Conservation (phyloP, 768 basidiomycete species). For the Auricularia cornea region DNA sequence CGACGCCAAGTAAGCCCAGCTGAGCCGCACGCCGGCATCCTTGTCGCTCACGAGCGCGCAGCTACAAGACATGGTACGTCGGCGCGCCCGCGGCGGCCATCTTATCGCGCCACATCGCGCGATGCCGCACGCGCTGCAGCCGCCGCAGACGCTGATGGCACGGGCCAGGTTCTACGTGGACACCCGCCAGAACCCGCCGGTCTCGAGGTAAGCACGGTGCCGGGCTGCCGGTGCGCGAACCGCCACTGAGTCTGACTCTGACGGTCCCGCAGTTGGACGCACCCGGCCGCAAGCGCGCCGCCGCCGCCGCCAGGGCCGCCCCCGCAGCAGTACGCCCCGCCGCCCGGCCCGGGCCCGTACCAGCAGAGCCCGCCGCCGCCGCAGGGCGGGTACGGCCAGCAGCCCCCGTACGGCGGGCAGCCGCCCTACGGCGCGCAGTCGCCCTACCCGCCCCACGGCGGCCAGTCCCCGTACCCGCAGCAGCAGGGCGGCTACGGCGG, state of each 20-base stretch:
- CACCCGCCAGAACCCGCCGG: slow-evolving; percentile 48
- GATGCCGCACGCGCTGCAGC: too few species aligned
- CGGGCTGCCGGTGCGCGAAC: background rate
- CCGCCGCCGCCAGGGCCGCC: too few species aligned
- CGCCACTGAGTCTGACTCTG: background rate
- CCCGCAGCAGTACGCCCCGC: too few species aligned
- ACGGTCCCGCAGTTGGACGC: slow-evolving; percentile 50
- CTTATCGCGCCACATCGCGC: background rate
- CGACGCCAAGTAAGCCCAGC: slow-evolving; percentile 49
- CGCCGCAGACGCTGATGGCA: background rate
- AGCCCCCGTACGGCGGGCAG: slow-evolving; percentile 8
- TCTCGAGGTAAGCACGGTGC: background rate
- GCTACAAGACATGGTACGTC: slow-evolving; percentile 59
- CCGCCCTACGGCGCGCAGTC: background rate
- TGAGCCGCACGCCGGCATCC: background rate
- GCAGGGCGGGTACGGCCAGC: slow-evolving; percentile 13
- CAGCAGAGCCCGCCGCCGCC: too few species aligned
- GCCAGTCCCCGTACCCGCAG: background rate
- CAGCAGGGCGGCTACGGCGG: slow-evolving; percentile 12
- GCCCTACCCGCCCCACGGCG: background rate
- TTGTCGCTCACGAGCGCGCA: slow-evolving; percentile 22
- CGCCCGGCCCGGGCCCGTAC: too few species aligned
- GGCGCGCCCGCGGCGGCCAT: background rate
- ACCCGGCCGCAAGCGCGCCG: slow-evolving; percentile 48
- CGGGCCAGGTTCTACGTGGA: slow-evolving; percentile 68